These are phyloP conservation scores for Wickerhamomyces canadensis DNA, from an alignment of 805 yeast genomes.

Conservation along the genomic window DNA sequence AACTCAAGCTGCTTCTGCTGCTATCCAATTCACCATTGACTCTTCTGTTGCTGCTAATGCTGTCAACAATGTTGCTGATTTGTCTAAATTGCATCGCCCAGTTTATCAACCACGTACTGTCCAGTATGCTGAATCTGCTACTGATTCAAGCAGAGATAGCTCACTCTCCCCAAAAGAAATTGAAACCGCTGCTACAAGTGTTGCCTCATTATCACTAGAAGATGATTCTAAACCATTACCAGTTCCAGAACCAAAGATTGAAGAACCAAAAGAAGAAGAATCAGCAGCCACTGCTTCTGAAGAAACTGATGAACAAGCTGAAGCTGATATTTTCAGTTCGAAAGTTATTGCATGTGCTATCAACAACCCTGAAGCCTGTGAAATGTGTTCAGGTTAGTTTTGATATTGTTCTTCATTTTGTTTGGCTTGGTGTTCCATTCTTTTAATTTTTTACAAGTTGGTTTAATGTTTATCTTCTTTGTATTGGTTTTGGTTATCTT, in stretches of 20 bases:
- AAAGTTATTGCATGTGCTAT: conserved; percentile 96
- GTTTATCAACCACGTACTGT: conserved; percentile 25
- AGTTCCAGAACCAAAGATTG: conserved; percentile 19
- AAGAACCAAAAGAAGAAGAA: conserved; percentile 17
- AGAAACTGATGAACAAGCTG: conserved; percentile 35
- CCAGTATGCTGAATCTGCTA: conserved; percentile 11
- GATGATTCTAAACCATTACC: conserved; percentile 28
- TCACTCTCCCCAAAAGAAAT: conserved; percentile 30
- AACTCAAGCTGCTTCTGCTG: conserved; percentile 96
- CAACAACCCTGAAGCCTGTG: conserved; percentile 94
- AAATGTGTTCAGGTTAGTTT: conserved; percentile 93
- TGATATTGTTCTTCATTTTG: neutral
- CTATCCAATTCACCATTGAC: conserved; percentile 85
- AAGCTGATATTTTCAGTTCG: conserved; percentile 82
- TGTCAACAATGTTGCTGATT: conserved; percentile 41
- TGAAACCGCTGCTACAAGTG: conserved; percentile 28
- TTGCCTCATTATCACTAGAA: conserved; percentile 37
- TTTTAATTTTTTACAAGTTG: neutral
- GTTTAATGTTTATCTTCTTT: neutral
- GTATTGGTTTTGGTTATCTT: neutral
- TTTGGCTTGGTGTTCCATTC: neutral
- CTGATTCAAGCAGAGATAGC: conserved; percentile 15
- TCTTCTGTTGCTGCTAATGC: conserved; percentile 25
- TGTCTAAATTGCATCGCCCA: conserved; percentile 33
- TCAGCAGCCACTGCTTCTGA: conserved; percentile 26